Base-by-base conservation (phyloP, 305 asterid species). In the Solanum hybrid region DNA sequence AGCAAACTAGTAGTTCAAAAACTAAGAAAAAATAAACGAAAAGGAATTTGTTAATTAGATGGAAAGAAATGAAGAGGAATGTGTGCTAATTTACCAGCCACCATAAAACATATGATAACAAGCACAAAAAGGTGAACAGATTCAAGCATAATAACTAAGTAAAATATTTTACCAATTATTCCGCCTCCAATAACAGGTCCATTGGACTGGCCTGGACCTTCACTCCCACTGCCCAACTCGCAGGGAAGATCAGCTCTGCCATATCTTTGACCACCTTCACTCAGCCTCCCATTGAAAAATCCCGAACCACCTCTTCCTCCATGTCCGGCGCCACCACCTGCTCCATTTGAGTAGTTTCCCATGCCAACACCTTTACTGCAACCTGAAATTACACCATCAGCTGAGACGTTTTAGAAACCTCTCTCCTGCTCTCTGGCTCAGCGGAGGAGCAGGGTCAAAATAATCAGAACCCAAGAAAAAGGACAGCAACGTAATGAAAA, bases 291-390 rank as follows among this genome's bases (percentile, higher is more conserved):
- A 86, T 92, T 93, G 93, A 72, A 96, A 92, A 93, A 91, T 89
- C 99, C 99, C 51, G 98, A 94, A 26, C 99, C 99, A 85, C 99
- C 99, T 94, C 92, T 92, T 90, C 99, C 99, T 89, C 99, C 99
- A 94, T 97, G 99, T 89, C 99, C 99, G 89, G 99, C 99, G 81
- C 99, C 99, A 80, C 97, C 96, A 89, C 99, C 98, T 91, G 98
- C 98, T 80, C 99, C 99, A 89, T 94, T 93, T 78, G 99, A 96
- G 93, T 96, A 97, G 91, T 96, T 97, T 91, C 99, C 99, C 95
- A 89, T 93, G 90, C 99, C 99, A 93, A 96, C 92, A 90, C 99
- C 99, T 89, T 93, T 96, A 91, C 93, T 94, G 91, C 99, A 97
- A 89, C 99, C 99, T 97, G 96, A 76, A 70, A 90, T 86, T 78